These are phyloP conservation scores for Amniculicola lignicola DNA, from an alignment of 495 filamentous ascomycete genomes.

Conservation along the genomic window DNA sequence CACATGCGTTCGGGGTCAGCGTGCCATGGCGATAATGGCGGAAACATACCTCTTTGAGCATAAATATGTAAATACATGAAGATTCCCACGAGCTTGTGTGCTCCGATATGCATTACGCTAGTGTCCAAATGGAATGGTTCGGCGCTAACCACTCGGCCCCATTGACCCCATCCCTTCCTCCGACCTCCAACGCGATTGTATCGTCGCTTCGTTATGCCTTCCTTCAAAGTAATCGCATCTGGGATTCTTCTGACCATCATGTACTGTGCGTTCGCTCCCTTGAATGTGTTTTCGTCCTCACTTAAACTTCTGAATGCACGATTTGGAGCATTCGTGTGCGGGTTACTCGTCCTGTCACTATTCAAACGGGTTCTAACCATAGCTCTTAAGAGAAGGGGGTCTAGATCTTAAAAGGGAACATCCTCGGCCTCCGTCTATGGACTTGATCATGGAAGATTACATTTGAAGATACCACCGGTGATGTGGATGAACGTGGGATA, in stretches of 20 bases:
- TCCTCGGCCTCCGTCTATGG: slow-evolving; percentile 15
- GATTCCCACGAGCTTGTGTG: not conserved
- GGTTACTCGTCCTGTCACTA: not conserved
- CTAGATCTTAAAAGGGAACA: not conserved
- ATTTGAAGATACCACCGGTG: slow-evolving; percentile 17
- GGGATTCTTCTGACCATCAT: too few relatives aligned
- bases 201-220: too few relatives aligned
- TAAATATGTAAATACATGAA: not conserved
- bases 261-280: too few relatives aligned
- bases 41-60: too few relatives aligned
- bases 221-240: too few relatives aligned
- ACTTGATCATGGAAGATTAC: slow-evolving; percentile 30
- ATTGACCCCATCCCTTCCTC: not conserved
- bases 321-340: not conserved
- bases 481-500: slow-evolving; percentile 47
- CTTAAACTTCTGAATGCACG: not conserved
- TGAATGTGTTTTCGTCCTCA: not conserved
- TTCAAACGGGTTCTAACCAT: not conserved
- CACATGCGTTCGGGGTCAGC: slow-evolving; percentile 48
- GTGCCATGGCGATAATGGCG: slow-evolving; percentile 41
- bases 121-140: not conserved
- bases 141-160: not conserved
- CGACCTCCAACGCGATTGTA: not conserved
- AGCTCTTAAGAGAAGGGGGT: not conserved
- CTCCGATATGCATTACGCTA: not conserved